phyloP scores from a whole-genome alignment of 495 filamentous ascomycete genomes.

The Neurospora sp. region DNA sequence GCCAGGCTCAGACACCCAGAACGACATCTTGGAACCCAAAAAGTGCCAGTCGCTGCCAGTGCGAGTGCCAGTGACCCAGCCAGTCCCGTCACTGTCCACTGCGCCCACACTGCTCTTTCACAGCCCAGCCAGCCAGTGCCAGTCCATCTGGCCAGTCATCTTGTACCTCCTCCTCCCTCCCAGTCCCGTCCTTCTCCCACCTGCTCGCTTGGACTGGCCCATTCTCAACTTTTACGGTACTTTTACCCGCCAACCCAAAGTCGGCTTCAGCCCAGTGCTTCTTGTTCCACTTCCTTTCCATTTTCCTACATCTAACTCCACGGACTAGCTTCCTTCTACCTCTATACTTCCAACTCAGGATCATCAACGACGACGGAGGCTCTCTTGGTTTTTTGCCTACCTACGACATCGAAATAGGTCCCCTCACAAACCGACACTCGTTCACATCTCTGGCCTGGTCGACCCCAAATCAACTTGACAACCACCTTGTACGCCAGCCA shows the following conservation, averaged over 20 bases:
- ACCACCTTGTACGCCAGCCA: neutral
- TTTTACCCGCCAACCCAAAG: neutral
- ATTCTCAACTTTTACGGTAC: neutral
- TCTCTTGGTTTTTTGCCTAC: neutral
- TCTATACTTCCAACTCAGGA: neutral
- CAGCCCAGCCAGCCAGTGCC: neutral
- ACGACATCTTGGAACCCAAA: neutral
- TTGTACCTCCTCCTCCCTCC: neutral
- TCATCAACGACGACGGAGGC: neutral
- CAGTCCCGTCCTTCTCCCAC: neutral
- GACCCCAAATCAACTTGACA: neutral
- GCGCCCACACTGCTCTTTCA: neutral
- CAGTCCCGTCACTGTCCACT: neutral
- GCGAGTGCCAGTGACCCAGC: neutral
- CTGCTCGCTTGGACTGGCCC: neutral
- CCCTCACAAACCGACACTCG: neutral
- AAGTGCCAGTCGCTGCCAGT: neutral
- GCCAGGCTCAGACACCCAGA: neutral
- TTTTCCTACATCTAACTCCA: neutral
- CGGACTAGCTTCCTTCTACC: neutral
- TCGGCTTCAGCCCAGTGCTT: neutral
- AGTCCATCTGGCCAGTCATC: slow-evolving; percentile 1
- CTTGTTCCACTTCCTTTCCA: slow-evolving; percentile 1
- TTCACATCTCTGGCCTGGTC: neutral
- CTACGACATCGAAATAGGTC: neutral